A percentile compares a stretch with the other conserved stretches of the same genome.
Evolutionary conservation across 1,284 basidiomycete genomes (phyloP).

Genomic region (Leccinum variabile): DNA sequence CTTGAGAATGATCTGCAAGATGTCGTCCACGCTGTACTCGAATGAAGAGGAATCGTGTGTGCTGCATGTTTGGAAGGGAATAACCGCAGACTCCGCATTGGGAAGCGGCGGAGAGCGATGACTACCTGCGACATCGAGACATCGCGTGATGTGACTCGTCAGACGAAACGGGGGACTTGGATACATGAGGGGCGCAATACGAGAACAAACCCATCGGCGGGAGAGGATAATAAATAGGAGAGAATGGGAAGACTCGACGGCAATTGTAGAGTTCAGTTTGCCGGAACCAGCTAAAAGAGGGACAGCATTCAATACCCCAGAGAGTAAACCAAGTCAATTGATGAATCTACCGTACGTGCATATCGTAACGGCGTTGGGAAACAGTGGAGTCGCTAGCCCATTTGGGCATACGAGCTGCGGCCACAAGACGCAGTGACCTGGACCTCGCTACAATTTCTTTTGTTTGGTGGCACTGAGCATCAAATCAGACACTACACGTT

Average conservation of each 20-base stretch:
- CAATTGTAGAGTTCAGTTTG: conserved; percentile 17
- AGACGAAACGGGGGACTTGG: conserved; percentile 1
- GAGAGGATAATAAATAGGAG: conserved; percentile 30
- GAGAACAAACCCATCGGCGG: conserved; percentile 1
- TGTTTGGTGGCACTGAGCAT: neutral
- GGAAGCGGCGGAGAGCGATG: neutral
- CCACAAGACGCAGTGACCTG: neutral
- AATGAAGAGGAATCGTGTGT: conserved; percentile 14
- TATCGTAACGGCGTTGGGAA: conserved; percentile 14
- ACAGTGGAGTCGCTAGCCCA: conserved; percentile 4
- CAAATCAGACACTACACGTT: neutral
- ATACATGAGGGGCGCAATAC: conserved; percentile 20
- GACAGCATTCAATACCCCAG: neutral
- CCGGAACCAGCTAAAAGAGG: conserved; percentile 24
- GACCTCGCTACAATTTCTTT: neutral
- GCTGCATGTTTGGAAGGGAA: conserved; percentile 8
- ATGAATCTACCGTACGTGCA: neutral
- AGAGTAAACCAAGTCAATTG: neutral
- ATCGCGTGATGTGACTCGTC: conserved; percentile 9
- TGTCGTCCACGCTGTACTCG: conserved; percentile 39
- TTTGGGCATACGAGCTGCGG: conserved; percentile 16
- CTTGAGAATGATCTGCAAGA: conserved; percentile 63
- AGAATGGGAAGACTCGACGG: conserved; percentile 17
- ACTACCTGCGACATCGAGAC: neutral
- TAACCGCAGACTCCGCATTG: conserved; percentile 10